These are phyloP conservation scores for Fomitopsis betulina DNA, from an alignment of 1,284 basidiomycete species.

Conservation along the genomic window DNA sequence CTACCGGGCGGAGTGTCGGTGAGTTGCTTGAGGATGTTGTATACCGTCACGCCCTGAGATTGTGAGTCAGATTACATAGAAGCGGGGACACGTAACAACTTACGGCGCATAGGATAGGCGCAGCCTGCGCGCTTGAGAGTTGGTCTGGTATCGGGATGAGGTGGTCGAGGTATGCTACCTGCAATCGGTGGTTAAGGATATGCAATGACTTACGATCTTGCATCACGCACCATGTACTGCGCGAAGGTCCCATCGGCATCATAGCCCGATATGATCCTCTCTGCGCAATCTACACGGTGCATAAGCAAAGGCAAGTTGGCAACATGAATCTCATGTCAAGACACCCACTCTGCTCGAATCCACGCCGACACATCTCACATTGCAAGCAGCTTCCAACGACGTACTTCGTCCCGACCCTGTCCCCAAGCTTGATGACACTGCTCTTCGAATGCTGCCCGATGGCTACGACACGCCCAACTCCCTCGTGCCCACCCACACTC, in stretches of 20 bases:
- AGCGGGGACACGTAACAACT: constrained; percentile 8
- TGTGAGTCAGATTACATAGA: neutral
- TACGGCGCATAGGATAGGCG: constrained; percentile 79
- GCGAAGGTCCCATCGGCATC: constrained; percentile 79
- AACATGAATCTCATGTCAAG: neutral
- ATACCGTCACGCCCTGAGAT: constrained; percentile 59
- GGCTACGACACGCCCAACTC: constrained; percentile 70
- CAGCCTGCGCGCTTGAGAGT: constrained; percentile 63
- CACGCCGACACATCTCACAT: constrained; percentile 72
- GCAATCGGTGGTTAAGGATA: neutral
- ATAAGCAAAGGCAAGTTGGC: neutral
- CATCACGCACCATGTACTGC: constrained; percentile 51
- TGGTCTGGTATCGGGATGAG: constrained; percentile 73
- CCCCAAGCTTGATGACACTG: constrained; percentile 63
- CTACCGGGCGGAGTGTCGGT: constrained; percentile 47
- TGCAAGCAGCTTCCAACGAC: constrained; percentile 36
- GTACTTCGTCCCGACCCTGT: constrained; percentile 87
- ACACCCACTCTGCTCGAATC: constrained; percentile 58
- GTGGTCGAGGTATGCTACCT: constrained; percentile 18
- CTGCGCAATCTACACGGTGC: constrained; percentile 43
- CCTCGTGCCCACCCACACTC: constrained; percentile 83
- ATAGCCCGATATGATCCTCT: constrained; percentile 65
- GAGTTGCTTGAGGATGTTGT: constrained; percentile 62
- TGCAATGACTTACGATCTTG: neutral
- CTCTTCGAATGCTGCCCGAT: constrained; percentile 63